Conservation (phyloP, 495 filamentous ascomycete genomes). For the Tricharina praecox region DNA sequence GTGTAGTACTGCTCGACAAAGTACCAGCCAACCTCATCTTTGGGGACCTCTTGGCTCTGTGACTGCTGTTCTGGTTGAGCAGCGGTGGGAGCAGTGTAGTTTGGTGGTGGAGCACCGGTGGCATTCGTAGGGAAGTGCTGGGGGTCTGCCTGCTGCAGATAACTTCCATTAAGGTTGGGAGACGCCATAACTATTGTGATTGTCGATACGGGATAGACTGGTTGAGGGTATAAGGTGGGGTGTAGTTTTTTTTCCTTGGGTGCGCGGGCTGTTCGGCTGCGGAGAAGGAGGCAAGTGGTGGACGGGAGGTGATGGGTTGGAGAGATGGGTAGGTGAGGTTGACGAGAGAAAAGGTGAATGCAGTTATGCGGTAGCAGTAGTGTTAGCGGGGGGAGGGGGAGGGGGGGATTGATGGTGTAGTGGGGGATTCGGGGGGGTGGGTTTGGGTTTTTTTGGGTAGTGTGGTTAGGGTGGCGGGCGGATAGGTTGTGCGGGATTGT, state of each 20-base stretch:
- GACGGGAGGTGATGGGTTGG: too few relatives aligned
- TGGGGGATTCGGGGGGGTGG: too few relatives aligned
- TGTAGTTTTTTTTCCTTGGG: background rate
- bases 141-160: slow-evolving; percentile 21
- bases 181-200: slow-evolving; percentile 20
- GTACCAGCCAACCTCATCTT: slow-evolving; percentile 95
- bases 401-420: background rate
- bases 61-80: slow-evolving; percentile 9
- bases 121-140: slow-evolving; percentile 18
- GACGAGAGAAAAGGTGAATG: background rate
- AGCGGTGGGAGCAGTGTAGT: slow-evolving; percentile 13
- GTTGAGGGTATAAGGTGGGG: background rate
- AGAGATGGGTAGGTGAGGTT: background rate
- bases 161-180: slow-evolving; percentile 22
- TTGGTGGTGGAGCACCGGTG: slow-evolving; percentile 11
- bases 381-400: background rate
- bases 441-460: too few relatives aligned
- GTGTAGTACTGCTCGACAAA: slow-evolving; percentile 99
- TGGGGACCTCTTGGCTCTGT: slow-evolving; percentile 27
- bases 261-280: background rate
- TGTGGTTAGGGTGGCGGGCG: too few relatives aligned
- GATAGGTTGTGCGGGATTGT: too few relatives aligned
- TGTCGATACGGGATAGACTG: background rate
- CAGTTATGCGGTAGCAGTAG: background rate
- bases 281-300: too few relatives aligned